Base-by-base conservation (phyloP, 768 basidiomycete species). In the Boletus rubroflammeus region DNA sequence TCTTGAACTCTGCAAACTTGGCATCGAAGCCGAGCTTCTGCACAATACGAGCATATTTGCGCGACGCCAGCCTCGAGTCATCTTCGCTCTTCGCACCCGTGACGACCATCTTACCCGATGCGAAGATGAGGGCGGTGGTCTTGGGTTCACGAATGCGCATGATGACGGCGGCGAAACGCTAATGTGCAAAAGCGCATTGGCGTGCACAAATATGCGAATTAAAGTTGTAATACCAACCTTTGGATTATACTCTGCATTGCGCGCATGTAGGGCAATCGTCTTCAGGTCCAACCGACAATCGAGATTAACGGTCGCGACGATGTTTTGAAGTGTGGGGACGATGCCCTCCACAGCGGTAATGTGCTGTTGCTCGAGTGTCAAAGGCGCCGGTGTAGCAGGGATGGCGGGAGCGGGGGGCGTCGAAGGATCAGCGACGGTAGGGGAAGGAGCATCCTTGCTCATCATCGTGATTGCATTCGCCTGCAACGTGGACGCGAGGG, bases 151-250 rank as follows among this genome's bases (percentile, higher is more conserved):
- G 94, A 68, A 99, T 98, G 73, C 97, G 93, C 97, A 99, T 99
- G 76, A 99, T 98, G 63, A 98, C 97, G 56, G 97, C 97, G 64
- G 96, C 97, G 79, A 99, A 99, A 88, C 97, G 97, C 97, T 99
- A 74, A 78, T 74, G 79, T 76, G 75, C 76, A 77, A 75, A 66
- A 78, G 76, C 76, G 82, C 82, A 80, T 82, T 79, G 81, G 78
- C 75, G 78, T 75, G 73, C 75, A 73, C 72, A 77, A 72, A 71
- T 68, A 67, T 67, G 46, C 55, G 47, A 66, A 59, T 43, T 43
- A 29, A 65, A 62, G 62, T 67, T 63, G 63, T 61, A 67, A 72
- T 78, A 89, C 91, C 75, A 83, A 98, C 97, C 93, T 99, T 98
- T 47, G 97, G 97, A 70, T 98, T 98, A 73, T 99, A 99, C 76